These are phyloP conservation scores for Plenodomus lindquistii DNA, from an alignment of 2,329 filamentous ascomycete species.

Conservation along the genomic window DNA sequence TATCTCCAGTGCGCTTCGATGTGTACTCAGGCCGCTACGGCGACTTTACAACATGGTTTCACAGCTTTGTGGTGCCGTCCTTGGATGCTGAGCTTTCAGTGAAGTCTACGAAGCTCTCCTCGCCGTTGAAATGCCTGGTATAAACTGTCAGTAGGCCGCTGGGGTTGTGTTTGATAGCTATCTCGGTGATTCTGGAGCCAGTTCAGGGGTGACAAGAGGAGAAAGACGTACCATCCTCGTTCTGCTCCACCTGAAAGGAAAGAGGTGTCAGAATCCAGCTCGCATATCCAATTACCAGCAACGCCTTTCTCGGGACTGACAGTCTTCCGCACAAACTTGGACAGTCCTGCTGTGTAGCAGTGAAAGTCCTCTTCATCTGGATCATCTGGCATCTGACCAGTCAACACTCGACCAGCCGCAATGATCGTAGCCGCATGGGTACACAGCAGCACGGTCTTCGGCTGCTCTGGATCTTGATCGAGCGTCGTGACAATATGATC, in stretches of 20 bases:
- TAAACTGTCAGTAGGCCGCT: background rate
- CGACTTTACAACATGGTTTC: slow-evolving; percentile 1
- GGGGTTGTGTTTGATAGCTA: slow-evolving; percentile 12
- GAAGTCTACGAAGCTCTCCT: slow-evolving; percentile 42
- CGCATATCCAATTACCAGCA: slow-evolving; percentile 78
- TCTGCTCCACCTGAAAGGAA: slow-evolving; percentile 82
- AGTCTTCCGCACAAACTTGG: slow-evolving; percentile 62
- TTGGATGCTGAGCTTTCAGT: slow-evolving; percentile 20
- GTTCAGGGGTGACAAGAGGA: too few species aligned
- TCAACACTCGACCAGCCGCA: slow-evolving; percentile 79
- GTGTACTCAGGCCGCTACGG: background rate
- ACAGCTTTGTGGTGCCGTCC: slow-evolving; percentile 29
- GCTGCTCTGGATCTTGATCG: slow-evolving; percentile 67
- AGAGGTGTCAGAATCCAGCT: slow-evolving; percentile 79
- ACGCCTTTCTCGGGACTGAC: slow-evolving; percentile 61
- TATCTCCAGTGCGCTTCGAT: background rate
- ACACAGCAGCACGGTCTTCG: slow-evolving; percentile 75
- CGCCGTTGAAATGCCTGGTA: slow-evolving; percentile 42
- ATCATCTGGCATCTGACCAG: slow-evolving; percentile 73
- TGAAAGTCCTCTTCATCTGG: slow-evolving; percentile 77
- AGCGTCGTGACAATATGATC: slow-evolving; percentile 71
- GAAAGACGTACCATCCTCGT: slow-evolving; percentile 79
- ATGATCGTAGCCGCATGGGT: slow-evolving; percentile 91
- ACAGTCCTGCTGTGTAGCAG: slow-evolving; percentile 82
- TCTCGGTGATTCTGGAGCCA: too few species aligned